These are phyloP conservation scores for Laburnicola sp. DNA, from an alignment of 2,329 filamentous ascomycete species.

Conservation along the genomic window DNA sequence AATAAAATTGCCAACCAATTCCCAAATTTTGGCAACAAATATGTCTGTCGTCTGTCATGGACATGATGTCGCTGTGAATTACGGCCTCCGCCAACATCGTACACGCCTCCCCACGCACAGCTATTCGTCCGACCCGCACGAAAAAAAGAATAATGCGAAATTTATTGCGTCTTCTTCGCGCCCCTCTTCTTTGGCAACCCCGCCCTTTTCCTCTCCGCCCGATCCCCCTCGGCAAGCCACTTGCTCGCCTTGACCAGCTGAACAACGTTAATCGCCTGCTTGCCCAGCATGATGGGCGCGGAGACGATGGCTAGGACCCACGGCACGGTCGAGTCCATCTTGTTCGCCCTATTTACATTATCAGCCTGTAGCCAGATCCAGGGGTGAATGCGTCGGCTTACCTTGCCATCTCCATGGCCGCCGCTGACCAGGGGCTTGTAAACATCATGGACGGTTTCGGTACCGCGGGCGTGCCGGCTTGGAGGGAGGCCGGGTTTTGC, in stretches of 20 bases:
- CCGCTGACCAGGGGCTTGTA: conserved; percentile 86
- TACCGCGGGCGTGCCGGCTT: conserved; percentile 70
- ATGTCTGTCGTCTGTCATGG: no score
- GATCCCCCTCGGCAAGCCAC: conserved; percentile 91
- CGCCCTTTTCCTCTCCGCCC: conserved; percentile 59
- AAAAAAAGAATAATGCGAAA: neutral
- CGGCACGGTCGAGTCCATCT: conserved; percentile 64
- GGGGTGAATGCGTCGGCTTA: conserved; percentile 15
- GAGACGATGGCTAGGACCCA: conserved; percentile 82
- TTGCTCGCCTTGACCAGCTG: conserved; percentile 92
- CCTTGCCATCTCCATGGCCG: conserved; percentile 86
- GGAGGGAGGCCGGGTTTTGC: conserved; percentile 55
- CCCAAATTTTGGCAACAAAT: no score
- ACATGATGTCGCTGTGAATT: no score
- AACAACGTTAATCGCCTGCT: conserved; percentile 92
- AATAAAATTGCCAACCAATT: no score
- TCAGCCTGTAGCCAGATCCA: neutral
- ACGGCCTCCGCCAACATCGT: no score
- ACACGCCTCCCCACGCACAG: no score
- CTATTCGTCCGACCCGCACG: no score
- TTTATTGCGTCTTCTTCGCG: conserved; percentile 32
- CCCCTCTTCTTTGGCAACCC: conserved; percentile 46
- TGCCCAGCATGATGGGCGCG: conserved; percentile 83
- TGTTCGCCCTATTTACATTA: conserved; percentile 67
- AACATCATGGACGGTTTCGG: conserved; percentile 74